Evolutionary conservation across 495 filamentous ascomycete species (phyloP).

Genomic region (Extremus antarcticus): DNA sequence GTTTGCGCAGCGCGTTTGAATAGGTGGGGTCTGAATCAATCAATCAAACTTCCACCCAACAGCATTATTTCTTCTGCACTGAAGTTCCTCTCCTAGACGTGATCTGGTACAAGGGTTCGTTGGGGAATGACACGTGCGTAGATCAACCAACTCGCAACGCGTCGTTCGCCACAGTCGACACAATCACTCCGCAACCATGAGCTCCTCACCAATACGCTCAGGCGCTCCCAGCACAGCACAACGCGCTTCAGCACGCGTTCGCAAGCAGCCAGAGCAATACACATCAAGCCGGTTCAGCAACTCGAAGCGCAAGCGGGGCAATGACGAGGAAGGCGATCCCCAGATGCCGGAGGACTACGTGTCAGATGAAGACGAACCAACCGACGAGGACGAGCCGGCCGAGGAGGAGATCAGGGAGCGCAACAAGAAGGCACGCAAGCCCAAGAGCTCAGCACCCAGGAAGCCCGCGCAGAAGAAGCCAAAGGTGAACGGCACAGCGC

Average conservation of each 20-base stretch:
- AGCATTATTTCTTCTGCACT: too few species aligned
- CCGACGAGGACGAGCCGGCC: constrained; percentile 39
- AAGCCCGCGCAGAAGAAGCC: constrained; percentile 64
- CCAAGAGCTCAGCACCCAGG: constrained; percentile 32
- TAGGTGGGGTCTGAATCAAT: too few species aligned
- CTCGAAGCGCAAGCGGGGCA: constrained; percentile 38
- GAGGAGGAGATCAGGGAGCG: constrained; percentile 56
- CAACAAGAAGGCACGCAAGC: constrained; percentile 37
- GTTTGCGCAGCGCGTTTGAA: too few species aligned
- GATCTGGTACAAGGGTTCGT: too few species aligned
- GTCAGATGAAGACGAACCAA: constrained; percentile 37
- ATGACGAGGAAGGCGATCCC: constrained; percentile 40
- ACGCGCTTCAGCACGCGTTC: constrained; percentile 44
- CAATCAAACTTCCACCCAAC: too few species aligned
- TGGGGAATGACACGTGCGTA: too few species aligned
- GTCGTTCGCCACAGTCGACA: too few species aligned
- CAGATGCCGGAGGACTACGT: constrained; percentile 45
- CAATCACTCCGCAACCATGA: constrained; percentile 1
- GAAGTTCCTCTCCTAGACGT: too few species aligned
- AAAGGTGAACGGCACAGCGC: constrained; percentile 26
- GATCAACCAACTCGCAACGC: too few species aligned
- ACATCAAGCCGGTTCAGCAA: constrained; percentile 26
- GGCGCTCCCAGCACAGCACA: constrained; percentile 1
- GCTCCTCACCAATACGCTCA: neutral
- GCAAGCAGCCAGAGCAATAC: constrained; percentile 61